A percentile compares a stretch with the other conserved stretches of the same genome.
phyloP scores from a whole-genome alignment of 805 yeast species.

The Lachancea fermentati region DNA sequence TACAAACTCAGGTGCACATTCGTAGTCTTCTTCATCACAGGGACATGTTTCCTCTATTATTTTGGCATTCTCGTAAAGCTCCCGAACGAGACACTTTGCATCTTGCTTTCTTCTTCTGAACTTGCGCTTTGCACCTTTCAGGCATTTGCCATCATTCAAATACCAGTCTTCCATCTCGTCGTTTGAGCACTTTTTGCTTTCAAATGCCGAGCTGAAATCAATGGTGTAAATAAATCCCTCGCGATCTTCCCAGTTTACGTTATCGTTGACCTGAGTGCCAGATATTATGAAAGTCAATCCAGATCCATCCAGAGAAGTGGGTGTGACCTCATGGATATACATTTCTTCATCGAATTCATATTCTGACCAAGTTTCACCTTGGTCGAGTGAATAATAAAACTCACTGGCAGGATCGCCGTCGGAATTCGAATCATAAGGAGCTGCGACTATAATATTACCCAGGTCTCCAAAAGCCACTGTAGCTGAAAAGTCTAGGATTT shows the following conservation, averaged over 20 bases:
- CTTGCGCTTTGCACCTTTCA: slow-evolving; percentile 62
- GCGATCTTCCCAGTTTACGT: slow-evolving; percentile 10
- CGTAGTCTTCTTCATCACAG: slow-evolving; percentile 63
- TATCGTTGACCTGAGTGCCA: slow-evolving; percentile 33
- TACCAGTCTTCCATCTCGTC: slow-evolving; percentile 62
- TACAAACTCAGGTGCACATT: slow-evolving; percentile 55
- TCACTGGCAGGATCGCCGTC: slow-evolving; percentile 35
- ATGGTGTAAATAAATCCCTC: slow-evolving; percentile 28
- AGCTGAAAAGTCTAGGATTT: slow-evolving; percentile 47
- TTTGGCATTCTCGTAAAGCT: slow-evolving; percentile 33
- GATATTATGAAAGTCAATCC: slow-evolving; percentile 50
- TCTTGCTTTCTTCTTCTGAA: slow-evolving; percentile 58
- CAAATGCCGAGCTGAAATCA: slow-evolving; percentile 55
- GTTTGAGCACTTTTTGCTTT: slow-evolving; percentile 37
- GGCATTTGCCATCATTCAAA: slow-evolving; percentile 40
- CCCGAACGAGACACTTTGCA: slow-evolving; percentile 50
- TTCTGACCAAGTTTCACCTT: slow-evolving; percentile 61
- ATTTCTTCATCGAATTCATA: slow-evolving; percentile 42
- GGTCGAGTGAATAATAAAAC: slow-evolving; percentile 57
- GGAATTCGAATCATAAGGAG: slow-evolving; percentile 38
- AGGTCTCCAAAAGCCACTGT: slow-evolving; percentile 64
- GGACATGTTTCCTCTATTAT: slow-evolving; percentile 50
- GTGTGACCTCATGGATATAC: slow-evolving; percentile 35
- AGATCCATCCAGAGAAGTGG: slow-evolving; percentile 67
- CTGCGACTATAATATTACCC: slow-evolving; percentile 65